These are phyloP conservation scores for Cynara cardunculus DNA, from an alignment of 129 eudicot genomes.

Conservation along the genomic window DNA sequence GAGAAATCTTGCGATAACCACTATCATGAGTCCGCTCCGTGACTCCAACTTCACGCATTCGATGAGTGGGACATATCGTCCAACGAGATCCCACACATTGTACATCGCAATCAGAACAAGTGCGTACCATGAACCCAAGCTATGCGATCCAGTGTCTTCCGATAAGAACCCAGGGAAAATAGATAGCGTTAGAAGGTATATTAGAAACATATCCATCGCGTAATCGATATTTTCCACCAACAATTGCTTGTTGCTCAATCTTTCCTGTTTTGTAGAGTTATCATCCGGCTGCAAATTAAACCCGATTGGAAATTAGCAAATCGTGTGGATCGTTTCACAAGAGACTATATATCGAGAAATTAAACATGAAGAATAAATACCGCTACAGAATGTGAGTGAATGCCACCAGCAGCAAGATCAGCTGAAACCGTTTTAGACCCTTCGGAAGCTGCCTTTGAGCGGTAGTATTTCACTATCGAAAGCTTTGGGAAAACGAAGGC, in stretches of 20 bases:
- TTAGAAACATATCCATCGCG: slow-evolving; percentile 35
- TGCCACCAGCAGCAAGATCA: slow-evolving; percentile 45
- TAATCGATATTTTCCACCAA: slow-evolving; percentile 36
- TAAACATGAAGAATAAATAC: neutral
- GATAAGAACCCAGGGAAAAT: slow-evolving; percentile 49
- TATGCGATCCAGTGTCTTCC: slow-evolving; percentile 41
- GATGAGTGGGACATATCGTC: slow-evolving; percentile 33
- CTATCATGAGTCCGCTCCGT: slow-evolving; percentile 31
- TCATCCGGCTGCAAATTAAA: slow-evolving; percentile 28
- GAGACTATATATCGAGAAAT: neutral
- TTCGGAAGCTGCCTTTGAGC: slow-evolving; percentile 45
- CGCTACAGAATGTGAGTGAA: slow-evolving; percentile 11
- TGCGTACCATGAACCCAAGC: slow-evolving; percentile 42
- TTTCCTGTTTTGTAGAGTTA: slow-evolving; percentile 16
- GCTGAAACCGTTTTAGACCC: slow-evolving; percentile 49
- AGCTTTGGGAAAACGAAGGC: slow-evolving; percentile 42
- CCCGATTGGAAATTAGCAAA: neutral
- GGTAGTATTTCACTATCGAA: slow-evolving; percentile 41
- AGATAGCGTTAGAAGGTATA: slow-evolving; percentile 32
- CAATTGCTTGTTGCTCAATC: slow-evolving; percentile 33
- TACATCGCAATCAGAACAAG: slow-evolving; percentile 41
- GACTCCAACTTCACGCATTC: slow-evolving; percentile 33
- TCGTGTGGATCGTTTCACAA: neutral
- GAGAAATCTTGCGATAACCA: slow-evolving; percentile 29
- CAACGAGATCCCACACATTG: slow-evolving; percentile 42